These are phyloP conservation scores for Telopea speciosissima DNA, from an alignment of 177 flowering plant species.

Conservation along the genomic window DNA sequence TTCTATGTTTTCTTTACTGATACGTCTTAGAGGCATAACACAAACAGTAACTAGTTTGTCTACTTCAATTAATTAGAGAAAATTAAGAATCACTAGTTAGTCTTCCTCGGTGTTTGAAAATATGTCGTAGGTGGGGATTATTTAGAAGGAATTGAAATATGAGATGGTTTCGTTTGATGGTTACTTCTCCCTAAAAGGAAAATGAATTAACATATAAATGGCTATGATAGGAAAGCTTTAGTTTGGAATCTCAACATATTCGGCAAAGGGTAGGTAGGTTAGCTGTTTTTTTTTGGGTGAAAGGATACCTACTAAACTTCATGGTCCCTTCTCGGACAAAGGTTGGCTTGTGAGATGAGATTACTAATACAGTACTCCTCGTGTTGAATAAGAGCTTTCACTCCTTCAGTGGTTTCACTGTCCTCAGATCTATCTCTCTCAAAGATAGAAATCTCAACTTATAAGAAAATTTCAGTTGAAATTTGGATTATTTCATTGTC, in stretches of 20 bases:
- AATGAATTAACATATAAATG: not conserved
- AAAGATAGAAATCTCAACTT: too few relatives aligned
- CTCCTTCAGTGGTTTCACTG: too few relatives aligned
- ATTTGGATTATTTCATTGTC: not conserved
- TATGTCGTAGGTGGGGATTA: too few relatives aligned
- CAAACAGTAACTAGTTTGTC: not conserved
- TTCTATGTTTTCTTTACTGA: not conserved
- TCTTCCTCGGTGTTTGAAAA: too few relatives aligned
- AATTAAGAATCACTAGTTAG: not conserved
- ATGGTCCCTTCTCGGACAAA: conserved; percentile 12
- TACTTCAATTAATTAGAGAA: not conserved
- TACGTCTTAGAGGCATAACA: not conserved
- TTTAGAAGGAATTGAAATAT: too few relatives aligned
- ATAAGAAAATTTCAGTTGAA: not conserved
- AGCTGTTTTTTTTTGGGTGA: conserved; percentile 14
- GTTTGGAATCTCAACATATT: conserved; percentile 11
- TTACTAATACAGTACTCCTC: not conserved
- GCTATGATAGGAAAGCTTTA: conserved; percentile 9
- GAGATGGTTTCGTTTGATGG: too few relatives aligned
- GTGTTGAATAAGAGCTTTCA: too few relatives aligned
- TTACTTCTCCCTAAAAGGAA: not conserved
- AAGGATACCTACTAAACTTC: conserved; percentile 15
- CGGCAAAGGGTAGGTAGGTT: conserved; percentile 14
- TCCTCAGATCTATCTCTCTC: not conserved
- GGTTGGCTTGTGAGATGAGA: conserved; percentile 8